Evolutionary conservation across 257 asterid species (phyloP).

Genomic region (Scutellaria minor): DNA sequence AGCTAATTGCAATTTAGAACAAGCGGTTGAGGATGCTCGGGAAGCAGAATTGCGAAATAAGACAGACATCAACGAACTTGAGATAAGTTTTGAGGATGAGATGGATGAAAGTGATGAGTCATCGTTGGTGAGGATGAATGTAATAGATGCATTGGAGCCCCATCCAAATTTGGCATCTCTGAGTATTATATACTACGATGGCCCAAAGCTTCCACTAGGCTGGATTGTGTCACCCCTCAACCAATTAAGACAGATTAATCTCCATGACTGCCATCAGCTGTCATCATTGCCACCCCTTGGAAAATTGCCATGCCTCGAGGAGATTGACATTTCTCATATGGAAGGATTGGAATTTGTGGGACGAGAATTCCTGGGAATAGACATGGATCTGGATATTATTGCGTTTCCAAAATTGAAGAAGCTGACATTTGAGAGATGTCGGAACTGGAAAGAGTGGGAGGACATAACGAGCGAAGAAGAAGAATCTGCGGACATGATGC

Average conservation of each 20-base stretch:
- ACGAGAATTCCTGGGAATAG: constrained; percentile 35
- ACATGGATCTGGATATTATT: not conserved
- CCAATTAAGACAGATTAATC: not conserved
- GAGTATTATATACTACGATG: not conserved
- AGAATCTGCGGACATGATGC: not conserved
- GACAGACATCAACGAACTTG: not conserved
- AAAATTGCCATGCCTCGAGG: constrained; percentile 31
- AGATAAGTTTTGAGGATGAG: not conserved
- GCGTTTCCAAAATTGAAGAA: constrained; percentile 38
- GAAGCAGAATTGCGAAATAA: constrained; percentile 35
- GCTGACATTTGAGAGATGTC: constrained; percentile 8
- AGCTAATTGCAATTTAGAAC: not conserved
- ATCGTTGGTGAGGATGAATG: no score
- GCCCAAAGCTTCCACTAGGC: not conserved
- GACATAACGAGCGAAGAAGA: constrained; percentile 30
- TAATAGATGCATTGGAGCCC: no score
- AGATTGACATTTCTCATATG: constrained; percentile 9
- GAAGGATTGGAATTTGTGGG: constrained; percentile 30
- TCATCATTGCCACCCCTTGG: constrained; percentile 8
- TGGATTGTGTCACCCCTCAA: not conserved
- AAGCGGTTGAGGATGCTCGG: constrained; percentile 25
- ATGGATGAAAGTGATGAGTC: not conserved
- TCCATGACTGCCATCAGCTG: not conserved
- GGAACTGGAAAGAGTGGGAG: constrained; percentile 40
- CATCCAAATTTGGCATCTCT: no score